Evolutionary conservation across 2,329 filamentous ascomycete genomes (phyloP), one percentile per base, ranked within the genome.

Genomic region (Periconia digitata): DNA sequence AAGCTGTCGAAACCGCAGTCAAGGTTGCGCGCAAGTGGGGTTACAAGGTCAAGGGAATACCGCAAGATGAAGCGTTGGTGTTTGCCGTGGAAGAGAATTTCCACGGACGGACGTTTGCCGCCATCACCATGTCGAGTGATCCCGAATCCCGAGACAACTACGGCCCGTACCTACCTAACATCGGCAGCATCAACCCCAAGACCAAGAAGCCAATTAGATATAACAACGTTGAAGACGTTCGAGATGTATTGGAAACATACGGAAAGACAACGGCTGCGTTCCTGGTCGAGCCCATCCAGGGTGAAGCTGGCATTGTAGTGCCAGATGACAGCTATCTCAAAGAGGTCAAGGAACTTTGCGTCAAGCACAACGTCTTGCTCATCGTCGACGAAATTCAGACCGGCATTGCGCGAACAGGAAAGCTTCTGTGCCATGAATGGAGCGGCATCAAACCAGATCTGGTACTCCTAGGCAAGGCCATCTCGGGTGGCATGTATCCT

Each of bases 381-480:
- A 97, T 99, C 72, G 95, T 90, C 72, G 94, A 99, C 71, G 94
- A 99, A 80, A 96, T 99, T 64, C 94, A 99, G 76, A 99, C 94
- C 5, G 92, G 92, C 58, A 96, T 99, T 68, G 94, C 91, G 46
- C 86, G 94, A 55, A 99, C 94, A 16, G 94, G 94, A 44, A 89
- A 88, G 67, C 88, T 99, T 78, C 85, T 99, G 46, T 96, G 91
- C 80, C 87, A 89, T 66, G 85, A 99, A 75, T 97, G 94, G 92
- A 86, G 89, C 47, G 89, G 86, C 60, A 91, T 99, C 79, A 95
- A 92, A 79, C 94, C 92, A 34, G 94, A 99, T 70, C 82, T 99
- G 66, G 87, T 99, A 20, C 86, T 95, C 40, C 85, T 99, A 27
- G 94, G 94, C 67, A 99, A 99, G 79, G 94, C 94, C 60, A 96